Percentiles rank a stretch among this genome's conserved stretches.
Evolutionary conservation across 495 filamentous ascomycete genomes (phyloP).

Genomic region (Aspergillus taichungensis): DNA sequence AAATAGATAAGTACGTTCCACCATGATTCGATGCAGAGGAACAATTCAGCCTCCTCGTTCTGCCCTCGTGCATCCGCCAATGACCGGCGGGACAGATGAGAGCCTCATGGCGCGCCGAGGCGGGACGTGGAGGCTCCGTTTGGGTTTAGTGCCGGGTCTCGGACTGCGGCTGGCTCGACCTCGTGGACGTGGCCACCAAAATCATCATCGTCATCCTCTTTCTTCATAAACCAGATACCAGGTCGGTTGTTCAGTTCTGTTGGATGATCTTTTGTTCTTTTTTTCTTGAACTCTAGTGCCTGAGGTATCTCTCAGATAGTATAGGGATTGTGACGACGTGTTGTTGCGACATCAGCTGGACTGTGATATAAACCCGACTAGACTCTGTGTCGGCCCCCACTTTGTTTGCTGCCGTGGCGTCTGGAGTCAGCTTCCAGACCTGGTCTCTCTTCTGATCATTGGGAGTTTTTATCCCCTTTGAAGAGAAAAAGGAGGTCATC

Average conservation of each 20-base stretch:
- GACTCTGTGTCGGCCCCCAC: constrained; percentile 1
- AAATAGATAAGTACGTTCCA: constrained; percentile 8
- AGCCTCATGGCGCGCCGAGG: constrained; percentile 9
- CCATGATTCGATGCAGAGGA: constrained; percentile 18
- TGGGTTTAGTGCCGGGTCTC: constrained; percentile 4
- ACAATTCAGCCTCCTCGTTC: constrained; percentile 20
- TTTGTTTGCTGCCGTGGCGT: constrained; percentile 11
- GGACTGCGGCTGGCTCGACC: constrained; percentile 4
- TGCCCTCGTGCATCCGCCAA: constrained; percentile 8
- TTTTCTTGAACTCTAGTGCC: background rate
- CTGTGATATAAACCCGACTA: too few relatives aligned
- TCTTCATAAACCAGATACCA: background rate
- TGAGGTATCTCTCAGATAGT: too few relatives aligned
- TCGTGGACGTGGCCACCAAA: constrained; percentile 15
- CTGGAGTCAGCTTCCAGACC: constrained; percentile 12
- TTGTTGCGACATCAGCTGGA: too few relatives aligned
- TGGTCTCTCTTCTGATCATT: background rate
- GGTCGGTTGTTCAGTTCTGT: too few relatives aligned
- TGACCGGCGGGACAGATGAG: constrained; percentile 2
- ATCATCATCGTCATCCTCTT: constrained; percentile 1
- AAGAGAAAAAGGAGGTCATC: too few relatives aligned
- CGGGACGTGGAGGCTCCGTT: constrained; percentile 8
- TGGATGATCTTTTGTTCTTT: too few relatives aligned
- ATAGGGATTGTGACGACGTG: too few relatives aligned
- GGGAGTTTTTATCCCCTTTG: background rate